These are phyloP conservation scores for Bruguiera hainesii DNA, from an alignment of 441 rosid genomes.

Conservation along the genomic window DNA sequence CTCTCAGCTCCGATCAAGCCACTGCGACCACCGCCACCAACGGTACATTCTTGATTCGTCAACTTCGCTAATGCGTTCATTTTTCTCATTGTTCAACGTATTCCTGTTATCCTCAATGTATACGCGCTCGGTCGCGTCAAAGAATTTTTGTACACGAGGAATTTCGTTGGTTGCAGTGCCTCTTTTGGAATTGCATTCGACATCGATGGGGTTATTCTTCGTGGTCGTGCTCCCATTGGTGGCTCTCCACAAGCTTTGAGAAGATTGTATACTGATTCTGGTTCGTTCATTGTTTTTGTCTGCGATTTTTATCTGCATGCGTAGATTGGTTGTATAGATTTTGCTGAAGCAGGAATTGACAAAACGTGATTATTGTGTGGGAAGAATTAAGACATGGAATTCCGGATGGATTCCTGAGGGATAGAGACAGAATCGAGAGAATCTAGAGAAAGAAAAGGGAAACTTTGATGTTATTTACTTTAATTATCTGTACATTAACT, in stretches of 20 bases:
- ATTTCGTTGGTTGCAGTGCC: slow-evolving; percentile 19
- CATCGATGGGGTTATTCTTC: slow-evolving; percentile 55
- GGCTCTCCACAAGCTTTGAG: slow-evolving; percentile 45
- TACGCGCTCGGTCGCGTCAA: too few species aligned
- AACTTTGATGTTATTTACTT: too few species aligned
- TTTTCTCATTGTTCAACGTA: neutral
- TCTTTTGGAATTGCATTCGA: slow-evolving; percentile 56
- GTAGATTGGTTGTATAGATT: neutral
- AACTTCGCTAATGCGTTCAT: neutral
- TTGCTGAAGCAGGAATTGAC: too few species aligned
- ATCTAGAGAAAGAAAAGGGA: too few species aligned
- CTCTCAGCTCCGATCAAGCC: slow-evolving; percentile 21
- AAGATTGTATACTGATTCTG: slow-evolving; percentile 35
- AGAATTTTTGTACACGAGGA: too few species aligned
- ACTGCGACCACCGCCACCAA: neutral
- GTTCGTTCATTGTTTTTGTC: slow-evolving; percentile 9
- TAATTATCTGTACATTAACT: too few species aligned
- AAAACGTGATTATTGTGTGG: too few species aligned
- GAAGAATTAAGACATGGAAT: too few species aligned
- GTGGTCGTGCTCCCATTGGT: slow-evolving; percentile 40
- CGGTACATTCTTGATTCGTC: slow-evolving; percentile 16
- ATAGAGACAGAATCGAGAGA: too few species aligned
- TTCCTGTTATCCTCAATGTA: too few species aligned
- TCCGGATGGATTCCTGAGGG: too few species aligned
- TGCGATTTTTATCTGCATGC: neutral